Conservation (phyloP, 2,329 filamentous ascomycete species). For the Cytospora chrysosperma region DNA sequence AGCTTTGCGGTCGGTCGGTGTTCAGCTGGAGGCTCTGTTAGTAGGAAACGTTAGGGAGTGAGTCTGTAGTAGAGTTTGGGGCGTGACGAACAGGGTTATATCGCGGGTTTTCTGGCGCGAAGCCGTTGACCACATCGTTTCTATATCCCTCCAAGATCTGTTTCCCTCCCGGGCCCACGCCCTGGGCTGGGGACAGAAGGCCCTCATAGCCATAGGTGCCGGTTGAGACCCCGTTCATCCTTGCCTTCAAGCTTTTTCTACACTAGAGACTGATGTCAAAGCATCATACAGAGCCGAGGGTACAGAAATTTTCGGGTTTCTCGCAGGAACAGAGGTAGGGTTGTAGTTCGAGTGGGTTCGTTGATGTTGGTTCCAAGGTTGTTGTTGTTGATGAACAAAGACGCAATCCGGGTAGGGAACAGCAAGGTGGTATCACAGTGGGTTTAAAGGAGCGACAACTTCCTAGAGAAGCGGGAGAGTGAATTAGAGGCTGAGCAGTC, state of each 20-base stretch:
- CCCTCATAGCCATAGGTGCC: conserved; percentile 30
- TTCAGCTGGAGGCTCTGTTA: conserved; percentile 44
- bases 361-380: conserved; percentile 1
- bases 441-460: conserved; percentile 20
- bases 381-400: conserved; percentile 7
- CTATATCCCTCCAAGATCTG: conserved; percentile 60
- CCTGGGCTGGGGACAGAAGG: conserved; percentile 28
- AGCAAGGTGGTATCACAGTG: conserved; percentile 16
- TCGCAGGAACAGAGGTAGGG: not conserved
- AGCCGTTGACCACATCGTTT: conserved; percentile 52
- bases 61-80: not conserved
- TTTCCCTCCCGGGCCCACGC: conserved; percentile 41
- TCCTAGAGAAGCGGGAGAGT: conserved; percentile 4
- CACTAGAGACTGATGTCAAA: conserved; percentile 13
- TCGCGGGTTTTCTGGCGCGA: conserved; percentile 52
- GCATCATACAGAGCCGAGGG: conserved; percentile 18
- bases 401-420: not conserved
- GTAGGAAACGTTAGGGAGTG: too few relatives aligned
- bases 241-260: conserved; percentile 12
- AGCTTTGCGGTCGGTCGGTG: conserved; percentile 51
- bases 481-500: conserved; percentile 5
- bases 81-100: conserved; percentile 56
- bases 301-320: not conserved
- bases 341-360: not conserved
- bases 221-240: conserved; percentile 22